A percentile compares a stretch with the other conserved stretches of the same genome.
These are phyloP conservation scores for Ophiostoma sp. DNA, from an alignment of 2,329 filamentous ascomycete genomes.

Conservation along the genomic window DNA sequence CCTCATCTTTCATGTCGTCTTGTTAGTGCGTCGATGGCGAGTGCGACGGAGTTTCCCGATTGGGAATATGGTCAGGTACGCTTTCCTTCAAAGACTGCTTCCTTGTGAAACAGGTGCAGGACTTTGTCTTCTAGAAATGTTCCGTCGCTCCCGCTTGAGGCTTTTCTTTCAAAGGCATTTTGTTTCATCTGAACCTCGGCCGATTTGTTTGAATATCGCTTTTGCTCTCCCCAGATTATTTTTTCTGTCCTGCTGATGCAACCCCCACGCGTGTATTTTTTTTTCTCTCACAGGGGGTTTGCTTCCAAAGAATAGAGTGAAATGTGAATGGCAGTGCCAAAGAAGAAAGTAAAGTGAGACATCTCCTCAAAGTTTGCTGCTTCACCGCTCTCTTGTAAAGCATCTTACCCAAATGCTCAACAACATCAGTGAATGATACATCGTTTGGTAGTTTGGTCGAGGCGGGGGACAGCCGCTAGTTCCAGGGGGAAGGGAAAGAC, in stretches of 20 bases:
- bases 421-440: too few species aligned
- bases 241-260: conserved; percentile 11
- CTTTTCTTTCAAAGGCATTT: too few species aligned
- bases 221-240: neutral
- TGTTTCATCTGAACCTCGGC: too few species aligned
- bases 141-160: neutral
- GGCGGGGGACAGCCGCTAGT: neutral
- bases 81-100: neutral
- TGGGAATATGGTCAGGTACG: neutral
- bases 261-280: neutral
- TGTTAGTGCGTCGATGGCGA: neutral
- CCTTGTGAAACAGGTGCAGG: neutral
- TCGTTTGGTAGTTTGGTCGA: neutral
- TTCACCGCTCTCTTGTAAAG: neutral
- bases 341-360: neutral
- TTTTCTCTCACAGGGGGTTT: neutral
- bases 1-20: neutral
- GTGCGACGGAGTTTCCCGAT: conserved; percentile 5
- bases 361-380: neutral
- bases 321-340: neutral
- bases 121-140: neutral
- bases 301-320: neutral
- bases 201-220: neutral
- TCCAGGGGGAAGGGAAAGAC: neutral
- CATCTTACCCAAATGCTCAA: neutral